phyloP scores from a whole-genome alignment of 1,139 yeast species.

The Komagataea norvegica region DNA sequence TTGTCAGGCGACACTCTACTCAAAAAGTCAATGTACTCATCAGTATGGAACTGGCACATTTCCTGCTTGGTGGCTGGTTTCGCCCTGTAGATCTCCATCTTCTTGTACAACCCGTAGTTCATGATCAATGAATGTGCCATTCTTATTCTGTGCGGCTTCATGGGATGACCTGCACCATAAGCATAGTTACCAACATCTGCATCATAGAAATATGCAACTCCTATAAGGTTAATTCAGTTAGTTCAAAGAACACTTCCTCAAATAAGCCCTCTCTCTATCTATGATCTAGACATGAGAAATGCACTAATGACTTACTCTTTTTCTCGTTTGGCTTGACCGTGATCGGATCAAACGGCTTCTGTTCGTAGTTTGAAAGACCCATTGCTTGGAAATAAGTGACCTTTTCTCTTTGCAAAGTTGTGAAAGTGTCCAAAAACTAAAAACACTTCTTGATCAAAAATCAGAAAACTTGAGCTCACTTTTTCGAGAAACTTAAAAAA shows the following conservation, averaged over 20 bases:
- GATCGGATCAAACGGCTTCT: constrained; percentile 56
- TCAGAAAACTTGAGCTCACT: no score
- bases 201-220: constrained; percentile 64
- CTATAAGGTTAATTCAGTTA: constrained; percentile 22
- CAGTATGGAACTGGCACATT: constrained; percentile 98
- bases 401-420: no score
- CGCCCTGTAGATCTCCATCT: constrained; percentile 95
- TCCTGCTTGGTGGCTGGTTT: constrained; percentile 98
- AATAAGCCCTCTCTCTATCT: no score
- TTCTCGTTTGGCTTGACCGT: constrained; percentile 53
- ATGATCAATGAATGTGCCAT: constrained; percentile 96
- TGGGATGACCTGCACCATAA: constrained; percentile 97
- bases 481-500: no score
- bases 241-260: no score
- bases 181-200: constrained; percentile 97
- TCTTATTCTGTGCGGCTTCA: constrained; percentile 98
- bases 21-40: constrained; percentile 91
- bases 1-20: constrained; percentile 94
- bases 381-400: no score
- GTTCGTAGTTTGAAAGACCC: constrained; percentile 24
- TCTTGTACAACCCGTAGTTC: constrained; percentile 95
- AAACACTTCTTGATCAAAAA: no score
- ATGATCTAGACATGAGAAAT: neutral
- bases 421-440: no score
- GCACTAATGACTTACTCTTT: constrained; percentile 38